Evolutionary conservation across 495 filamentous ascomycete genomes (phyloP).

Genomic region (Penicillium malachiteum): DNA sequence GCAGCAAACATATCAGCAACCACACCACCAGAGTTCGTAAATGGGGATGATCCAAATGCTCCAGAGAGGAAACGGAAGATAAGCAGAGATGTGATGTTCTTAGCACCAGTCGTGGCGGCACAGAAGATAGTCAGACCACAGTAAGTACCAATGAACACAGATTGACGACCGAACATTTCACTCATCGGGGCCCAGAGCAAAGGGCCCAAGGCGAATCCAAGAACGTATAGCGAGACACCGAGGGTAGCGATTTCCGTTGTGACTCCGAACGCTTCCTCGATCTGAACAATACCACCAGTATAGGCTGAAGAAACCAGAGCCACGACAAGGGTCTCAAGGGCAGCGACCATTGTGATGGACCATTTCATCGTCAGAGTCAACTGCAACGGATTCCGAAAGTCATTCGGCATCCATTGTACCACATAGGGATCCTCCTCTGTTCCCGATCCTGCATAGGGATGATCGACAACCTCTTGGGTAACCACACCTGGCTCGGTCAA

Average conservation of each 20-base stretch:
- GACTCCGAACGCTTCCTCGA: constrained; percentile 44
- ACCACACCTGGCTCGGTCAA: constrained; percentile 46
- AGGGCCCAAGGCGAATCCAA: constrained; percentile 51
- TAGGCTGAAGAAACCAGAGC: constrained; percentile 72
- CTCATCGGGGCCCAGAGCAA: constrained; percentile 60
- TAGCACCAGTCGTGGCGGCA: constrained; percentile 55
- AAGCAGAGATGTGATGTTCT: constrained; percentile 60
- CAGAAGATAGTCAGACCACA: constrained; percentile 61
- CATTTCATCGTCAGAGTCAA: constrained; percentile 60
- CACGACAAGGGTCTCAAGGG: constrained; percentile 64
- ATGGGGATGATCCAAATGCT: constrained; percentile 63
- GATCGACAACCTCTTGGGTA: constrained; percentile 51
- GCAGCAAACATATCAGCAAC: constrained; percentile 68
- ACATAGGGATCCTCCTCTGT: constrained; percentile 67
- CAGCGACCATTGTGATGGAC: constrained; percentile 59
- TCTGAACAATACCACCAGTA: constrained; percentile 60
- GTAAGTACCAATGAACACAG: constrained; percentile 64
- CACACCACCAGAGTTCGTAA: constrained; percentile 67
- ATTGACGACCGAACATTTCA: constrained; percentile 67
- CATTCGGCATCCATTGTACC: constrained; percentile 65
- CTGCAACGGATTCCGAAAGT: constrained; percentile 64
- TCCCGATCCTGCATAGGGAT: constrained; percentile 59
- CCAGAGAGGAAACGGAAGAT: constrained; percentile 73
- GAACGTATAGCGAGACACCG: constrained; percentile 52
- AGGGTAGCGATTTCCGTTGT: constrained; percentile 48